Evolutionary conservation across 495 filamentous ascomycete species (phyloP).

Genomic region (Tuber indicum): DNA sequence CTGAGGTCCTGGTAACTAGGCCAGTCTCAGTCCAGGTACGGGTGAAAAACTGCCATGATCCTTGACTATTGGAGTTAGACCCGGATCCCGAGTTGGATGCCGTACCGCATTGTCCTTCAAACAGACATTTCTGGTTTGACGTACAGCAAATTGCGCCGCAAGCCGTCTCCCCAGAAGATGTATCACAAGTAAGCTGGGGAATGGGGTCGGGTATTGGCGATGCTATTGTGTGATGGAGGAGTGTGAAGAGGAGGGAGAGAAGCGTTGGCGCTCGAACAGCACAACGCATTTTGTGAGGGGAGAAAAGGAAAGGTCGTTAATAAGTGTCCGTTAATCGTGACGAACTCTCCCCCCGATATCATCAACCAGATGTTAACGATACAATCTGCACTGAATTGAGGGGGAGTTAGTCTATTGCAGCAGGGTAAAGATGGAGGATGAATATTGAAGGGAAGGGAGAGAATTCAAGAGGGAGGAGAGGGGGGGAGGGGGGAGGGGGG

Average conservation of each 20-base stretch:
- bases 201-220: conserved; percentile 24
- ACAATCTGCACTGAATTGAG: background rate
- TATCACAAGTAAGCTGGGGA: conserved; percentile 9
- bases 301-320: conserved; percentile 10
- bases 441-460: background rate
- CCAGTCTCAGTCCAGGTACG: conserved; percentile 20
- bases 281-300: conserved; percentile 28
- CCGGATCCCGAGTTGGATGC: background rate
- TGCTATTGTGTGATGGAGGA: conserved; percentile 31
- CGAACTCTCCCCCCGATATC: background rate
- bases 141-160: conserved; percentile 26
- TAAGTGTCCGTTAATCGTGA: background rate
- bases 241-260: conserved; percentile 31
- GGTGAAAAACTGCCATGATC: conserved; percentile 27
- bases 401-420: background rate
- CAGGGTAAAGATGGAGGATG: background rate
- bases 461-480: conserved; percentile 23
- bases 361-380: background rate
- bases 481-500: background rate
- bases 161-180: conserved; percentile 4
- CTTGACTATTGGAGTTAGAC: background rate
- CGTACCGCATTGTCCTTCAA: conserved; percentile 14
- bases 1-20: conserved; percentile 21
- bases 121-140: conserved; percentile 12
- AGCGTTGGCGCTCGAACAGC: conserved; percentile 31